phyloP scores from a whole-genome alignment of 352 stramenopile species.

The Globisporangium orthogonon region DNA sequence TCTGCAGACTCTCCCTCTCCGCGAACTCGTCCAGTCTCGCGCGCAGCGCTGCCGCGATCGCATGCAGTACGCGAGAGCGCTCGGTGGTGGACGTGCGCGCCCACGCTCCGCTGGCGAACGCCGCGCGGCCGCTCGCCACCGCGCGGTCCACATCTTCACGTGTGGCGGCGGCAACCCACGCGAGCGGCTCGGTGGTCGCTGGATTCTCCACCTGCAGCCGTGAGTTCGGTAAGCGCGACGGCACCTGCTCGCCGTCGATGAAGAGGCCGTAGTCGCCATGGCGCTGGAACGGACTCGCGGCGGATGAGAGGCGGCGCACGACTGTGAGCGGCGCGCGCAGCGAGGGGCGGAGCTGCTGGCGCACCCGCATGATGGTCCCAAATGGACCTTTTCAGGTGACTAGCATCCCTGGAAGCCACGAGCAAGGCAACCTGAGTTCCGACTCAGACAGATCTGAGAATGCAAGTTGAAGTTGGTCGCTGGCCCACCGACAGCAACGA shows the following conservation, averaged over 20 bases:
- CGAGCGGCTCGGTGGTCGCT: slow-evolving; percentile 33
- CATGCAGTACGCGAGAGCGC: slow-evolving; percentile 32
- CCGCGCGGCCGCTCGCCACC: slow-evolving; percentile 21
- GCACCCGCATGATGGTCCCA: not conserved
- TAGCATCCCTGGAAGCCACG: no score
- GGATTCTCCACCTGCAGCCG: slow-evolving; percentile 40
- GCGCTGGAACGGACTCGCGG: slow-evolving; percentile 16
- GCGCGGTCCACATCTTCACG: slow-evolving; percentile 27
- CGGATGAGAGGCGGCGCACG: not conserved
- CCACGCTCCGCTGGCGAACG: slow-evolving; percentile 31
- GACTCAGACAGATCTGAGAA: no score
- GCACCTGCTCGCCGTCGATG: slow-evolving; percentile 30
- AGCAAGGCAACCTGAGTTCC: no score
- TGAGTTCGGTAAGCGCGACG: slow-evolving; percentile 15
- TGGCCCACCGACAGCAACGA: no score
- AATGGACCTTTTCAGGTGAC: not conserved
- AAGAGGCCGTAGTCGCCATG: slow-evolving; percentile 34
- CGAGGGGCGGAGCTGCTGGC: no score
- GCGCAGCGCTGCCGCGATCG: slow-evolving; percentile 30
- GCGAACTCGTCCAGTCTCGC: slow-evolving; percentile 36
- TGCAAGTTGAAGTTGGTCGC: no score
- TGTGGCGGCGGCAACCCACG: slow-evolving; percentile 27
- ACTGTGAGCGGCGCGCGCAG: not conserved
- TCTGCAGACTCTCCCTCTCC: slow-evolving; percentile 55
- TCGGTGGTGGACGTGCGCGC: slow-evolving; percentile 20